Evolutionary conservation across 371 early-diverging fungal species (phyloP), one percentile per base, ranked within the genome.

Genomic region (Mucor lusitanicus): DNA sequence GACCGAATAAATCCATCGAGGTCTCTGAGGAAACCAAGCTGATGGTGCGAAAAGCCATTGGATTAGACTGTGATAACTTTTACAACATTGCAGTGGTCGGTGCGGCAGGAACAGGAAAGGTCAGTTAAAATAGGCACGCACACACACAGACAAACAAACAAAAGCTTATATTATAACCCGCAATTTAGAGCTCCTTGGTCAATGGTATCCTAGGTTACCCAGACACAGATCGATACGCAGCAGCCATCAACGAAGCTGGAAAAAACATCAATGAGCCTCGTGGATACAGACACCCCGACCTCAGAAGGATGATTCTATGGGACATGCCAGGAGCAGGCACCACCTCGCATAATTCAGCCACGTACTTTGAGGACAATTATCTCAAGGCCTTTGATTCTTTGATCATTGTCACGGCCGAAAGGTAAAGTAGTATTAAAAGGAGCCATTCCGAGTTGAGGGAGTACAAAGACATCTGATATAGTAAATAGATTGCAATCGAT

Each of bases 241-340:
- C 83, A 3, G 44, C 63, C n/a, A 79, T 75, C 6, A 76, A 78
- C 6, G 81, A 83, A 61, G 53, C 61, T 3, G 55, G 50, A 3
- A 40, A 27, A 3, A 42, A 39, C 5, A 19, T 15, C 3, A 65
- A 64, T 0, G 81, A 83, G 30, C 79, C 79, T 19, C 63, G 71
- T 56, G 81, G 74, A 7, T 81, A 81, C 53, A 67, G 74, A 12
- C 81, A 83, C 72, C 79, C 81, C 0, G 79, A 79, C 35, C 48
- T 83, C 32, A 68, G 75, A 21, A 74, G 65, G 6, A 73, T 83
- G 73, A 65, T 81, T 6, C 37, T 83, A 28, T 83, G 83, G 83
- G 83, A 83, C 57, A 77, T 83, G 75, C 83, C 83, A 27, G 83
- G 79, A 9, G 80, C 78, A 33, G 80, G 78, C 9, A 83, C 81